Evolutionary conservation across 768 basidiomycete species (phyloP).

Genomic region (Sarcodon sp.): DNA sequence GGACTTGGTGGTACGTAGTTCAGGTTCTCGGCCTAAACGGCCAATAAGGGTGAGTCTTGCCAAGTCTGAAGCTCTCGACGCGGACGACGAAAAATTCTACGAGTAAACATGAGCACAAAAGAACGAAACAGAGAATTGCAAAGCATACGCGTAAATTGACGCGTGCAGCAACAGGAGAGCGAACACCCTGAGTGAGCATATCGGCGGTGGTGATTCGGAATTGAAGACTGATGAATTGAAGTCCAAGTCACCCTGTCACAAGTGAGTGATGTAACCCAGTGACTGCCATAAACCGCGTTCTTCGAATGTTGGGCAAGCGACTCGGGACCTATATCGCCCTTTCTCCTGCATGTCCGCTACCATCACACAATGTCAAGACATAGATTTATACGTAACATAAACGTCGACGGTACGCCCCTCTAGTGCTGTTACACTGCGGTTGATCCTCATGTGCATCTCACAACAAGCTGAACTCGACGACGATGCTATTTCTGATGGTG

Average conservation of each 20-base stretch:
- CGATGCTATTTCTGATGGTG: slow-evolving; percentile 63
- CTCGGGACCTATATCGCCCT: slow-evolving; percentile 1
- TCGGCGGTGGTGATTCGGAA: slow-evolving; percentile 3
- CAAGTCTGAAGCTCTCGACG: slow-evolving; percentile 43
- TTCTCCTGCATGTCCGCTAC: slow-evolving; percentile 8
- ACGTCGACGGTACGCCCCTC: slow-evolving; percentile 46
- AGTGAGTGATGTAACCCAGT: neutral
- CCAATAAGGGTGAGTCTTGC: slow-evolving; percentile 74
- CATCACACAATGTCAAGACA: slow-evolving; percentile 73
- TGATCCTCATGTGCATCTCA: slow-evolving; percentile 1
- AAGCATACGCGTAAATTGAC: slow-evolving; percentile 32
- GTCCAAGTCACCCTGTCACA: slow-evolving; percentile 2
- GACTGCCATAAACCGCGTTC: neutral
- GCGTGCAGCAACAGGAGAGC: slow-evolving; percentile 27
- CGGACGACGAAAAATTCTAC: slow-evolving; percentile 55
- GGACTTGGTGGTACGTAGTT: slow-evolving; percentile 50
- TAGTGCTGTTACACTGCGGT: neutral
- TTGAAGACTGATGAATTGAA: neutral
- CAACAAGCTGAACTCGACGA: slow-evolving; percentile 74
- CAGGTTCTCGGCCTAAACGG: slow-evolving; percentile 58
- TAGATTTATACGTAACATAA: slow-evolving; percentile 76
- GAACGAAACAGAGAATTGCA: neutral
- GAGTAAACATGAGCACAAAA: neutral
- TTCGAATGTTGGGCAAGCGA: slow-evolving; percentile 1
- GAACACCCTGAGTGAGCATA: slow-evolving; percentile 38